Evolutionary conservation across 140 eudicot genomes (phyloP), one percentile per base, ranked within the genome.

Genomic region (Oenanthe javanica): DNA sequence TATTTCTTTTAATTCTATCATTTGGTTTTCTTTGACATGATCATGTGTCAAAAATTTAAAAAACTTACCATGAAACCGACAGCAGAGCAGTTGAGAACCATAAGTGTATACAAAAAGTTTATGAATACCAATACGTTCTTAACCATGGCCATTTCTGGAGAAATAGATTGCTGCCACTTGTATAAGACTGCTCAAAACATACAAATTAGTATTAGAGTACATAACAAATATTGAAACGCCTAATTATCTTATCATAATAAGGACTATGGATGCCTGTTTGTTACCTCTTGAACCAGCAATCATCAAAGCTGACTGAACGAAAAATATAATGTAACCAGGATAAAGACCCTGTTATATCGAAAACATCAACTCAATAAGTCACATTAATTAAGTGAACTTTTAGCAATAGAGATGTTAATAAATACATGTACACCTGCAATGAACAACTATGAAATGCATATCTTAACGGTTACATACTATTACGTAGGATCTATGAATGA

Each of bases 261-360:
- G 6, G 46, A 46, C 6, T 46, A 25, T 8, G 5, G 15, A 16
- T 21, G 23, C 36, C 40, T 46, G 36, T 52, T 69, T 67, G 54
- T 83, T 86, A 93, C 99, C 96, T 96, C 96, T 93, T 81, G 99
- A 96, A 76, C 99, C 98, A 72, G 96, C 96, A 85, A 96, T 96
- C 98, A 92, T 90, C 86, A 88, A 82, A 72, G 98, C 99, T 9
- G 98, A 87, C 79, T 96, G 99, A 82, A 89, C 94, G 81, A 96
- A 96, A 97, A 96, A 96, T 76, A 96, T 87, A 25, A 93, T 46
- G 88, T 93, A 96, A 42, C 99, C 98, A 59, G 99, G 99, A 83
- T 96, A 96, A 40, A 96, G 76, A 77, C 97, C 99, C 96, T 96
- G 93, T 69, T 46, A 77, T 47, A 46, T 71, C 27, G 71, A 54